Evolutionary conservation across 768 basidiomycete genomes (phyloP).

Genomic region (Pleurotus giganteus): DNA sequence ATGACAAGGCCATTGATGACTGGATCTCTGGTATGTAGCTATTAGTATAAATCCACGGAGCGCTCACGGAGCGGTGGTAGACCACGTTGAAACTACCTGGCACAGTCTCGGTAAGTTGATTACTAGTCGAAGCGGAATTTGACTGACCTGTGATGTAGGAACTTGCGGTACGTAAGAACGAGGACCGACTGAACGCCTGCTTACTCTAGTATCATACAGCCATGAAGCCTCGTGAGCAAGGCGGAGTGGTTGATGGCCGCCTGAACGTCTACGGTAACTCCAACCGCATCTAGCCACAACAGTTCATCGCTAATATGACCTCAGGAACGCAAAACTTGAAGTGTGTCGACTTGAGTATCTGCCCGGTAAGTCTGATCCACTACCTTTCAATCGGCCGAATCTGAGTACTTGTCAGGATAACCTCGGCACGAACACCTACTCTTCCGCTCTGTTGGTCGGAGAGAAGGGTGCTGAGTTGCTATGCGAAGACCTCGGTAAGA

Average conservation of each 20-base stretch:
- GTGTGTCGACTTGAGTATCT: constrained; percentile 67
- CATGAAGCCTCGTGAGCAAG: constrained; percentile 67
- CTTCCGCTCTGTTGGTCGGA: constrained; percentile 64
- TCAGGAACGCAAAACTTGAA: constrained; percentile 62
- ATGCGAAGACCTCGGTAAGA: constrained; percentile 60
- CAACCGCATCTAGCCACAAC: neutral
- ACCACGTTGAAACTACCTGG: constrained; percentile 79
- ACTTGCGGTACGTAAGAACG: constrained; percentile 38
- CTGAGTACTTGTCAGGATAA: constrained; percentile 49
- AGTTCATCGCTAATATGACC: neutral
- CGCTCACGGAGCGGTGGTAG: too few species aligned
- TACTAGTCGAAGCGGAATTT: neutral
- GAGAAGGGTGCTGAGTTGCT: constrained; percentile 67
- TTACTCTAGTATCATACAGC: constrained; percentile 27
- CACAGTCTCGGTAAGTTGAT: constrained; percentile 54
- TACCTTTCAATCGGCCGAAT: neutral
- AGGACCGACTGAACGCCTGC: neutral
- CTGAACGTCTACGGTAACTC: constrained; percentile 53
- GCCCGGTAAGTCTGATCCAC: constrained; percentile 47
- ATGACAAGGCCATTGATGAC: constrained; percentile 71
- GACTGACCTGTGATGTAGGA: constrained; percentile 20
- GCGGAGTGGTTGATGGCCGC: constrained; percentile 63
- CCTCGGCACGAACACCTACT: constrained; percentile 72
- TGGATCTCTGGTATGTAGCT: constrained; percentile 49
- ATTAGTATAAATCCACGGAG: constrained; percentile 16